phyloP scores from a whole-genome alignment of 768 basidiomycete species.

The Kwoniella botswanensis region DNA sequence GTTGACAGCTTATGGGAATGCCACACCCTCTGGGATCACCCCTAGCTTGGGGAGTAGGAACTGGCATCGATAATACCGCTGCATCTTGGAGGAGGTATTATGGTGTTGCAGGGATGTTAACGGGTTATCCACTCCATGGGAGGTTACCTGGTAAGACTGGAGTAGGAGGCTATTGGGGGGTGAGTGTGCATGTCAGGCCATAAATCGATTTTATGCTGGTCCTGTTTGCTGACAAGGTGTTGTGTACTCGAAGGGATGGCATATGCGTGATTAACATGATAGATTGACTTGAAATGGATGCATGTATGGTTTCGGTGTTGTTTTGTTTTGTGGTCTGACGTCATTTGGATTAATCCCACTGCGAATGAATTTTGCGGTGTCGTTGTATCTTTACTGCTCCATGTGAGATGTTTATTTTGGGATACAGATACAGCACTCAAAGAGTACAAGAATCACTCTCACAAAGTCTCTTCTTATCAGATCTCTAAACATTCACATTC shows the following conservation, averaged over 20 bases:
- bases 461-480: no score
- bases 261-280: slow-evolving; percentile 24
- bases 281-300: neutral
- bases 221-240: neutral
- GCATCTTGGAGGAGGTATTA: slow-evolving; percentile 49
- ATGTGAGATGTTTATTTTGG: neutral
- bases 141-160: slow-evolving; percentile 43
- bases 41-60: slow-evolving; percentile 43
- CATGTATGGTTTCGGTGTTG: neutral
- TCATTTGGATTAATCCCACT: neutral
- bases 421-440: no score
- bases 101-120: slow-evolving; percentile 48
- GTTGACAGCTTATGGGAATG: slow-evolving; percentile 44
- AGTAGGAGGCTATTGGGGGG: slow-evolving; percentile 49
- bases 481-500: no score
- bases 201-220: neutral
- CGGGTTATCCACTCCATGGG: slow-evolving; percentile 40
- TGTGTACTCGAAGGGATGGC: slow-evolving; percentile 30
- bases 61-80: slow-evolving; percentile 49
- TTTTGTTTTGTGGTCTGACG: neutral
- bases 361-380: neutral
- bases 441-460: no score
- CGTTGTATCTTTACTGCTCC: neutral
- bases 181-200: slow-evolving; percentile 26
- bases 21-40: slow-evolving; percentile 42